A percentile compares a stretch with the other conserved stretches of the same genome.
Evolutionary conservation across 441 rosid species (phyloP).

Genomic region (Populus hybrid): DNA sequence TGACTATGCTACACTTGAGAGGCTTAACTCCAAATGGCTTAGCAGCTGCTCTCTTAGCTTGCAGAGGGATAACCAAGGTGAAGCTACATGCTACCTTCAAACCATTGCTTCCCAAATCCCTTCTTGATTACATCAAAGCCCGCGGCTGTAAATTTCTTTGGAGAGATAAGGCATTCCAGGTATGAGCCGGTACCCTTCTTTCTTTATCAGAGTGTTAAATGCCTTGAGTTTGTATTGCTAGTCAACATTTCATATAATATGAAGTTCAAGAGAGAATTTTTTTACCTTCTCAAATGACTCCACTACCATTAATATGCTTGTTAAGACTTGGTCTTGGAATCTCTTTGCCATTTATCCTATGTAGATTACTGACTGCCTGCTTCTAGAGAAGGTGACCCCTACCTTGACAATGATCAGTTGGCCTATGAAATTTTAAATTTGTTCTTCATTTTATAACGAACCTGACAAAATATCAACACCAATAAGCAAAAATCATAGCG

Average conservation of each 20-base stretch:
- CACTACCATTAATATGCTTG: neutral
- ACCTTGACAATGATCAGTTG: neutral
- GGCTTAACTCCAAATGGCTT: constrained; percentile 69
- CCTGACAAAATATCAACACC: neutral
- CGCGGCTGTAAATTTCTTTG: constrained; percentile 75
- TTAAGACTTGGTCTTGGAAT: neutral
- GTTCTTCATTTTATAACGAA: neutral
- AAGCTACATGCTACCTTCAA: constrained; percentile 75
- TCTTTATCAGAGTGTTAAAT: neutral
- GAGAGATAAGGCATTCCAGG: constrained; percentile 79
- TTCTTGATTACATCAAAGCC: constrained; percentile 58
- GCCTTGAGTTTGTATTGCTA: neutral
- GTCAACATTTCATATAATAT: neutral
- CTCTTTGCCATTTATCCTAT: neutral
- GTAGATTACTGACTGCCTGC: neutral
- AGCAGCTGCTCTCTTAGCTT: constrained; percentile 70
- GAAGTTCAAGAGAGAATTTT: neutral
- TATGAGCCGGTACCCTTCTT: constrained; percentile 8
- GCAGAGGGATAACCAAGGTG: constrained; percentile 75
- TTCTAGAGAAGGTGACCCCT: neutral
- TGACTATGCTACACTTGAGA: constrained; percentile 62
- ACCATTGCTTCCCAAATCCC: constrained; percentile 38
- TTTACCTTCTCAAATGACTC: neutral
- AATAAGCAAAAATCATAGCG: neutral
- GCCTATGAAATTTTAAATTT: neutral